Percentiles rank a stretch among this genome's conserved stretches.
phyloP scores from a whole-genome alignment of 176 grass and related monocot species.

The Luzula sylvatica region DNA sequence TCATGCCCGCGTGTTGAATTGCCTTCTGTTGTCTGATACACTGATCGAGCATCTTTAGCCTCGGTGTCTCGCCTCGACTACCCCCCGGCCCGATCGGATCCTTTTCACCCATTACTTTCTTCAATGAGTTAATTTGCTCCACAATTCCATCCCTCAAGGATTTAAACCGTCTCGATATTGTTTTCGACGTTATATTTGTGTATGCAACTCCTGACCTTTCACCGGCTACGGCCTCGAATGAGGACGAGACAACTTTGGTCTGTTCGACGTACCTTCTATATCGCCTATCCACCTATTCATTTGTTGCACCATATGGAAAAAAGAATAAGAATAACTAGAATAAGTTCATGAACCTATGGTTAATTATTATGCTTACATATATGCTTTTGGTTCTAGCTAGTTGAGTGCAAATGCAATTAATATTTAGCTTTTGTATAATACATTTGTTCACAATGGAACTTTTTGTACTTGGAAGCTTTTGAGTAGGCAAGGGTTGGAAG shows the following conservation, averaged over 20 bases:
- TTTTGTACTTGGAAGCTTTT: conserved; percentile 33
- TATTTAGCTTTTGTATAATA: conserved; percentile 18
- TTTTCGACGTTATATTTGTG: conserved; percentile 52
- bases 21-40: conserved; percentile 72
- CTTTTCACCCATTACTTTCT: conserved; percentile 70
- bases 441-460: conserved; percentile 15
- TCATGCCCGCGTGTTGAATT: conserved; percentile 35
- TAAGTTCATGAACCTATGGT: conserved; percentile 1
- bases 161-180: conserved; percentile 76
- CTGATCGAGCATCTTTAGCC: conserved; percentile 70
- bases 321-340: conserved; percentile 1
- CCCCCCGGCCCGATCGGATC: conserved; percentile 29
- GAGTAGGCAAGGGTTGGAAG: conserved; percentile 21
- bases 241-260: conserved; percentile 36
- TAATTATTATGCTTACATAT: conserved; percentile 13
- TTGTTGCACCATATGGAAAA: neutral
- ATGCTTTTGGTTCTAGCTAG: conserved; percentile 11
- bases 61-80: conserved; percentile 61
- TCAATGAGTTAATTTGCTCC: conserved; percentile 35
- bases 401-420: conserved; percentile 31
- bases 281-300: conserved; percentile 57
- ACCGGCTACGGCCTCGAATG: conserved; percentile 69
- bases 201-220: conserved; percentile 56
- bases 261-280: conserved; percentile 86
- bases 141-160: conserved; percentile 65